Evolutionary conservation across 345 rosid species (phyloP).

Genomic region (Citrus sinensis): DVS_A1.0 CM039165.1:32358001-32358500

Average conservation of each 20-base stretch:
- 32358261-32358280: background rate
- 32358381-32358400: constrained; percentile 18
- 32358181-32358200: background rate
- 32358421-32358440: constrained; percentile 23
- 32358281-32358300: constrained; percentile 3
- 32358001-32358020: constrained; percentile 29
- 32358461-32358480: constrained; percentile 24
- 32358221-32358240: background rate
- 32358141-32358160: constrained; percentile 16
- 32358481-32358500: constrained; percentile 22
- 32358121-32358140: constrained; percentile 20
- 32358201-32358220: background rate
- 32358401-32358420: constrained; percentile 24
- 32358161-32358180: constrained; percentile 16
- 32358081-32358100: constrained; percentile 13
- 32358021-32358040: constrained; percentile 25
- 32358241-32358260: background rate
- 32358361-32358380: constrained; percentile 23
- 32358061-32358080: constrained; percentile 12
- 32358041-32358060: constrained; percentile 28
- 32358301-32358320: constrained; percentile 6
- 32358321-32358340: constrained; percentile 1
- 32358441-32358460: constrained; percentile 22
- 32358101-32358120: constrained; percentile 9
- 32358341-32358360: constrained; percentile 5